Base-by-base conservation (phyloP, 768 basidiomycete species). In the Boletellus ananiceps region DNA sequence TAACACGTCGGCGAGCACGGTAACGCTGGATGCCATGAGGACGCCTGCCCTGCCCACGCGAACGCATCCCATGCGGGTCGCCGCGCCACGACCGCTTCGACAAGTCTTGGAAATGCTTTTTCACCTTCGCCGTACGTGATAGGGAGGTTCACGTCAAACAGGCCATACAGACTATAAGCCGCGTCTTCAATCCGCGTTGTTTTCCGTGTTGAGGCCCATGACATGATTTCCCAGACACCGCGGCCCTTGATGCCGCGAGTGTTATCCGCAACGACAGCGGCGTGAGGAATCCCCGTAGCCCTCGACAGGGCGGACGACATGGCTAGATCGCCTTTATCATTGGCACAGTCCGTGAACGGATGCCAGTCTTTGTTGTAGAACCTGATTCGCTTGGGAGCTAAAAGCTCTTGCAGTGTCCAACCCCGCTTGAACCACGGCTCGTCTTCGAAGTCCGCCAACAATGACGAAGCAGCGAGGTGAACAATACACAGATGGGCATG, bases 71-170 rank as follows among this genome's bases (percentile, higher is more conserved):
- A 67, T 0, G 35, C 14, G 13, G 31, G 51, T 4, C 40, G 23
- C 16, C 46, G 46, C 8, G 36, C 43, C 16, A 52, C 29, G 16
- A 67, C 53, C 11, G 47, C 57, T 32, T 57, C 54, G n/a, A 62
- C 35, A 3, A 68, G 54, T 39, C 60, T 54, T 36, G 54, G 57
- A 37, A 68, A 69, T 0, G 67, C 66, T 15, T 39, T 59, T 21
- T 55, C 57, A 9, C 67, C 68, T 25, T 68, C 68, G 8, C 67
- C 68, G 32, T 68, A 68, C 29, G 52, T 44, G 41, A 68, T 52
- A 5, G 57, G 40, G 15, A 58, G 45, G 45, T 51, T 45, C 29
- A 66, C 52, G 21, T 57, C 47, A 15, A 68, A 64, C 21, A 68
- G 45, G 15, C 66, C 68, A 9, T 51, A 55, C 4, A 68, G 51